A percentile compares a stretch with the other conserved stretches of the same genome.
Conservation (phyloP, 495 filamentous ascomycete species). For the Podospora sp. region DNA sequence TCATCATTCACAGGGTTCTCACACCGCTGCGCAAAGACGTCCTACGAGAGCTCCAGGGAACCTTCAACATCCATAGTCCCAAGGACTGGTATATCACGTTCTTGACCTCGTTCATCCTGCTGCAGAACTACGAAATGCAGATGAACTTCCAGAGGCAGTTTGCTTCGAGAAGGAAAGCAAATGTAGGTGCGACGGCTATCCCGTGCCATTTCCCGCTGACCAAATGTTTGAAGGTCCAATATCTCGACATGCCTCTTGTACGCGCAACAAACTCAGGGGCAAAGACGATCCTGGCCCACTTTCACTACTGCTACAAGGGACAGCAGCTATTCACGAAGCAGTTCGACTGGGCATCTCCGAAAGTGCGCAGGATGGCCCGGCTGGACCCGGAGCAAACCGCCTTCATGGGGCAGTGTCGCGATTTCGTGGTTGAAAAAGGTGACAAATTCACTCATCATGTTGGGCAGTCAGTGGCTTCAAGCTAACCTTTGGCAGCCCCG, state of each 20-base stretch:
- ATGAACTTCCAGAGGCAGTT: slow-evolving; percentile 40
- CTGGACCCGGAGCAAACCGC: slow-evolving; percentile 37
- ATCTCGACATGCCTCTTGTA: slow-evolving; percentile 45
- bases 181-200: slow-evolving; percentile 21
- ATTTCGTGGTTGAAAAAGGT: slow-evolving; percentile 35
- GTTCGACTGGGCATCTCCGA: slow-evolving; percentile 38
- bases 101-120: slow-evolving; percentile 40
- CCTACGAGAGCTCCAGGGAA: slow-evolving; percentile 35
- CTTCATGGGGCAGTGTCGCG: slow-evolving; percentile 39
- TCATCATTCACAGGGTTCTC: slow-evolving; percentile 43
- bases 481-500: slow-evolving; percentile 23
- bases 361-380: slow-evolving; percentile 39
- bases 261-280: slow-evolving; percentile 44
- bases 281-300: slow-evolving; percentile 48
- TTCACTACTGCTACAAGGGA: slow-evolving; percentile 46
- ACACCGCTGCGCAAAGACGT: slow-evolving; percentile 35
- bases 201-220: not conserved
- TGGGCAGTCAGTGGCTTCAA: slow-evolving; percentile 1
- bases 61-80: slow-evolving; percentile 38
- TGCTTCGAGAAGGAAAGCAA: slow-evolving; percentile 28
- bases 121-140: slow-evolving; percentile 47
- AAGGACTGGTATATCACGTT: slow-evolving; percentile 43
- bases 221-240: slow-evolving; percentile 30
- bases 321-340: slow-evolving; percentile 36
- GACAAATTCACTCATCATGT: slow-evolving; percentile 12